A percentile compares a stretch with the other conserved stretches of the same genome.
These are phyloP conservation scores for Melastoma candidum DNA, from an alignment of 441 rosid genomes.

Conservation along the genomic window DNA sequence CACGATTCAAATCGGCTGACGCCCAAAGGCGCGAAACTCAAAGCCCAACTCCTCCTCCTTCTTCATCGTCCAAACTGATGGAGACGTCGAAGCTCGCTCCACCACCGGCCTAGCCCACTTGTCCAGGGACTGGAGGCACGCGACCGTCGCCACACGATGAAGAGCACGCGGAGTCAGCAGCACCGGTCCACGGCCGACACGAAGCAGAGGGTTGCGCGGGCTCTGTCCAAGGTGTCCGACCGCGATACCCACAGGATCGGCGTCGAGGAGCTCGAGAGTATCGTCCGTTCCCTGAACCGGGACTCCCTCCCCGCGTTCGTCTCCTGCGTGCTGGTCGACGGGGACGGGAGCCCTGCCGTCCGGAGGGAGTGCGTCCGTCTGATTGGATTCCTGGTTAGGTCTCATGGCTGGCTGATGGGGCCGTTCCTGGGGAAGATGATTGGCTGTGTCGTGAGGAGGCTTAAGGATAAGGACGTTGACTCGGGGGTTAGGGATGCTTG, in stretches of 20 bases:
- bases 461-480: constrained; percentile 81
- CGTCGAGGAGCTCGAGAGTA: constrained; percentile 68
- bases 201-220: constrained; percentile 56
- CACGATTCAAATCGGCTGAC: too few relatives aligned
- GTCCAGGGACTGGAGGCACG: too few relatives aligned
- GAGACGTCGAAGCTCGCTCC: too few relatives aligned
- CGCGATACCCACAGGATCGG: constrained; percentile 82
- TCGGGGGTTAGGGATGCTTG: constrained; percentile 89
- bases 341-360: constrained; percentile 63
- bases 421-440: constrained; percentile 67
- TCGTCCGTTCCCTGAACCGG: constrained; percentile 43
- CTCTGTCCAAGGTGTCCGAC: constrained; percentile 84
- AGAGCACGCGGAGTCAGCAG: constrained; percentile 15
- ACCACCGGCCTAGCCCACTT: too few relatives aligned
- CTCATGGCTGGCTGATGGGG: constrained; percentile 38
- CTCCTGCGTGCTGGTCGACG: constrained; percentile 63
- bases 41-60: too few relatives aligned
- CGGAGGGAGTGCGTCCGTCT: constrained; percentile 68
- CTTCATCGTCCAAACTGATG: too few relatives aligned
- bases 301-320: constrained; percentile 56
- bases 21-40: too few relatives aligned
- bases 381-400: constrained; percentile 50
- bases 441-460: constrained; percentile 64
- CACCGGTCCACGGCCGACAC: constrained; percentile 55
- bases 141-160: too few relatives aligned